Evolutionary conservation across 2,329 filamentous ascomycete genomes (phyloP), one percentile per base, ranked within the genome.

Genomic region (Graphilbum ipis-grandicollis): DNA sequence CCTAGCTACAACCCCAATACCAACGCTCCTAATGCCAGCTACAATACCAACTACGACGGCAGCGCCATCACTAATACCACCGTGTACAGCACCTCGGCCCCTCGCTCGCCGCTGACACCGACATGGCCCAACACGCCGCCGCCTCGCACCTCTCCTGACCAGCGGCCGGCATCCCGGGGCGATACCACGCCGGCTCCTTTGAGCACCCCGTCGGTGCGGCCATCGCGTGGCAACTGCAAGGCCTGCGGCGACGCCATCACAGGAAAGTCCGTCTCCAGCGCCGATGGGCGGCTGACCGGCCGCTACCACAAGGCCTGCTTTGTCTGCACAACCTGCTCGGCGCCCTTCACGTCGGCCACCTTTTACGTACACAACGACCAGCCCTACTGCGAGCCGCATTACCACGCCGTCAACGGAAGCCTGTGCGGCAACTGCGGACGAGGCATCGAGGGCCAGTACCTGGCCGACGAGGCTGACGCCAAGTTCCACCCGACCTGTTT

Each of bases 231-330:
- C 3, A 73, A 72, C 43, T 98, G 90, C 60, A 82, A 84, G 49
- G 81, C 82, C 1, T 98, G 90, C 55, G 65, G 71, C 4, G 62
- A 79, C 33, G 61, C 68, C 7, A 96, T 98, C 48, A 71, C 74
- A 32, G 88, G 85, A 17, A 96, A 94, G 58, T 93, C 85, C 1
- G 76, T 98, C 40, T 93, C 88, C 25, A 93, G 85, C 13, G 85
- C 85, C 1, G 90, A 94, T 48, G 90, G 90, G 14, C 77, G 86
- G 19, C 64, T 98, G 19, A 93, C 83, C 0, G 90, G 90, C 9
- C 78, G 85, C 44, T 98, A 93, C 55, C 90, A 98, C 64, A 93
- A 92, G 55, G 71, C 79, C 5, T 98, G 88, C 55, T 96, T 98
- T 52, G 81, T 88, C 10, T 98, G 90, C 65, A 71, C 74, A 5